Evolutionary conservation across 176 grass and related monocot species (phyloP).

Genomic region (Microstegium vimineum): DNA sequence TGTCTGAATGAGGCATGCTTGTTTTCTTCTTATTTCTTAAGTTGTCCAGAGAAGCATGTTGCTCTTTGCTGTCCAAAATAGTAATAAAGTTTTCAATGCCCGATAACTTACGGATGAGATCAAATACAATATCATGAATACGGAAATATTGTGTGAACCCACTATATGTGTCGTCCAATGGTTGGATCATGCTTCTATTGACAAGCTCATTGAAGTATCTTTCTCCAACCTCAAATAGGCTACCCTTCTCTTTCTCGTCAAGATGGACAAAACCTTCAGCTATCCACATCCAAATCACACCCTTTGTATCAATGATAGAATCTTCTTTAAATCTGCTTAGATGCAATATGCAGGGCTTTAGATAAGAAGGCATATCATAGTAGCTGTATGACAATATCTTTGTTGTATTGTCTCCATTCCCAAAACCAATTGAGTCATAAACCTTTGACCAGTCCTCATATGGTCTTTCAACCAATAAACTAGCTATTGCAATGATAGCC

Average conservation of each 20-base stretch:
- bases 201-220: neutral
- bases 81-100: neutral
- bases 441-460: neutral
- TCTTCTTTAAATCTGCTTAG: neutral
- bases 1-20: neutral
- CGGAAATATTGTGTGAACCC: neutral
- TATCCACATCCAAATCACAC: neutral
- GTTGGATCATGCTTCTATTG: neutral
- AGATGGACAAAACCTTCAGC: neutral
- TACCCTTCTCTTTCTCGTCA: neutral
- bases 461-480: conserved; percentile 4
- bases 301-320: neutral
- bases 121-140: conserved; percentile 9
- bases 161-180: rapidly evolving
- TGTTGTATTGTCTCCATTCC: neutral
- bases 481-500: conserved; percentile 1
- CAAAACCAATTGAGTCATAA: neutral
- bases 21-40: neutral
- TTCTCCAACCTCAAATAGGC: neutral
- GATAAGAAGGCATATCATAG: neutral
- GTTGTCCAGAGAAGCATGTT: neutral
- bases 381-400: neutral
- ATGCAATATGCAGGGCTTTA: neutral
- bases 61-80: neutral
- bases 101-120: neutral